Percentiles rank a stretch among this genome's conserved stretches.
Evolutionary conservation across 352 stramenopile species (phyloP).

Genomic region (Globisporangium recalcitrans): DNA sequence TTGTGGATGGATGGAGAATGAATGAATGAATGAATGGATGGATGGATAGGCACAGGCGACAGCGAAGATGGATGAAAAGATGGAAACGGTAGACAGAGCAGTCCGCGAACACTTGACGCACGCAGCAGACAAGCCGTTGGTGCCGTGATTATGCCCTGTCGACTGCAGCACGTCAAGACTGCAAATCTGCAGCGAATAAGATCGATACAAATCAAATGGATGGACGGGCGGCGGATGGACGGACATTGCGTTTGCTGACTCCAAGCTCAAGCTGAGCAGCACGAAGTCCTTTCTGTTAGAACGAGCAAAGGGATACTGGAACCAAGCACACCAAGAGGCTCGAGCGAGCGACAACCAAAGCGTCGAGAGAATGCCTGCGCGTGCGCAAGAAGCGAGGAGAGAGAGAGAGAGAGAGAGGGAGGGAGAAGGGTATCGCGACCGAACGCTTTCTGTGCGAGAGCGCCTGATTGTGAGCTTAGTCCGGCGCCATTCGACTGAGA

Average conservation of each 20-base stretch:
- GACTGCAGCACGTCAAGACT: not conserved
- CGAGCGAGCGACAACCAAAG: not conserved
- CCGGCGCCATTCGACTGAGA: not conserved
- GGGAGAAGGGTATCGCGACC: not conserved
- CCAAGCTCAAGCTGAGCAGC: not conserved
- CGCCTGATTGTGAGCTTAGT: not conserved
- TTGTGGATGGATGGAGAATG: not conserved
- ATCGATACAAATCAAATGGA: not conserved
- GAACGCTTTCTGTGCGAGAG: not conserved
- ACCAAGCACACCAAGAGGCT: too few relatives aligned
- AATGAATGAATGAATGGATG: too few relatives aligned
- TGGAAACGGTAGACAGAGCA: not conserved
- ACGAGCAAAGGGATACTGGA: too few relatives aligned
- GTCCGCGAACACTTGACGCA: not conserved
- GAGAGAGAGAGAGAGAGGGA: not conserved
- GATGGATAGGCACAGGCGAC: too few relatives aligned
- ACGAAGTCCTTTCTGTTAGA: not conserved
- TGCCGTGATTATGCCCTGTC: not conserved
- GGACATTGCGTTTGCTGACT: not conserved
- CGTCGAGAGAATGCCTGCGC: not conserved
- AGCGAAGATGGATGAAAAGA: not conserved
- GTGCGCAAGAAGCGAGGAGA: not conserved
- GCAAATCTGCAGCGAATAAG: not conserved
- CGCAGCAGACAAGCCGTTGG: not conserved
- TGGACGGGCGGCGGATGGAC: not conserved